Percentiles rank a stretch among this genome's conserved stretches.
These are phyloP conservation scores for Termitomyces sp. DNA, from an alignment of 768 basidiomycete genomes.

Conservation along the genomic window DNA sequence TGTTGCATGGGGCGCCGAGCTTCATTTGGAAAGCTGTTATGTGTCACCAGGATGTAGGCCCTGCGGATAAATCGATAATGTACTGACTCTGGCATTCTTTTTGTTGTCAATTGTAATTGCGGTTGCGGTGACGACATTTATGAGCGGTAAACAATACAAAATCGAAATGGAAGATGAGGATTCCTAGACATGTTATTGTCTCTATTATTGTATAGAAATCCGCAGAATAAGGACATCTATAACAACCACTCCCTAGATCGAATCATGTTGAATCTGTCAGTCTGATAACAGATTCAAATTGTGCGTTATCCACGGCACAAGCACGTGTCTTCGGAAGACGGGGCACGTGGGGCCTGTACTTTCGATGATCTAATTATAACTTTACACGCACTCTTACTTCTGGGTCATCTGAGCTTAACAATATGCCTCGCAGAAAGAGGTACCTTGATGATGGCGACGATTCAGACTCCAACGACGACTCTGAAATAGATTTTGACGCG, in stretches of 20 bases:
- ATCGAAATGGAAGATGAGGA: not conserved
- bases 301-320: no score
- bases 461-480: constrained; percentile 60
- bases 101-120: not conserved
- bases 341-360: not conserved
- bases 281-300: no score
- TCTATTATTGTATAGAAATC: not conserved
- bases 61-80: not conserved
- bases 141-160: not conserved
- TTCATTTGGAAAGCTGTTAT: not conserved
- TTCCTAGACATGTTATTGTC: not conserved
- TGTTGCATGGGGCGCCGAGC: constrained; percentile 5
- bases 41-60: no score
- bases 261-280: not conserved
- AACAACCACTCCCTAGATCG: not conserved
- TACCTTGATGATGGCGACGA: constrained; percentile 64
- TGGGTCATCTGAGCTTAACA: not conserved
- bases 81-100: not conserved
- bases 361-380: constrained; percentile 1
- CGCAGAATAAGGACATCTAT: not conserved
- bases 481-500: constrained; percentile 42
- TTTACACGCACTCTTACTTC: not conserved
- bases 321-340: no score
- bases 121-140: not conserved
- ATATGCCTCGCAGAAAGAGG: constrained; percentile 76